phyloP scores from a whole-genome alignment of 805 yeast genomes.

The Starmerella gropengiesseri region DNA sequence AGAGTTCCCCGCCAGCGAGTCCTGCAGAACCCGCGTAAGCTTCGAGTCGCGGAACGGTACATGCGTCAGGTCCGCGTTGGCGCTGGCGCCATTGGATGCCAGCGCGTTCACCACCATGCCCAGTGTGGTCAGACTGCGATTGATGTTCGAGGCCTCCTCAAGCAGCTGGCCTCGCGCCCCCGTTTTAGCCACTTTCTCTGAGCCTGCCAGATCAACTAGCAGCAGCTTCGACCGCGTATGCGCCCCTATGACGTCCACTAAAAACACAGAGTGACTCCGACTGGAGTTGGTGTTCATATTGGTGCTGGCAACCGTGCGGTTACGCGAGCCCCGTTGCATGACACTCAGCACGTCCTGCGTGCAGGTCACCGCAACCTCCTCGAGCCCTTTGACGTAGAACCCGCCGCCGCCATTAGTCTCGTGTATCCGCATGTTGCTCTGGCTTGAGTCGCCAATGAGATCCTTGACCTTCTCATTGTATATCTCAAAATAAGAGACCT shows the following conservation, averaged over 20 bases:
- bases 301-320: constrained; percentile 51
- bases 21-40: constrained; percentile 65
- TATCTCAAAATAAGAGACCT: constrained; percentile 68
- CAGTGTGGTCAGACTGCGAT: constrained; percentile 61
- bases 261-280: constrained; percentile 71
- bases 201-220: constrained; percentile 78
- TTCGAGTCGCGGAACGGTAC: constrained; percentile 71
- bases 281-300: constrained; percentile 64
- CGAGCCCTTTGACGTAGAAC: constrained; percentile 59
- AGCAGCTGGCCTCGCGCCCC: constrained; percentile 65
- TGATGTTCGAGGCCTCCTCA: constrained; percentile 78
- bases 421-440: constrained; percentile 36
- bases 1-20: constrained; percentile 73
- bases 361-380: constrained; percentile 48
- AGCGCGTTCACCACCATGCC: constrained; percentile 75
- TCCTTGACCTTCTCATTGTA: constrained; percentile 70
- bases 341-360: constrained; percentile 48
- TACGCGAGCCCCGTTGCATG: constrained; percentile 46
- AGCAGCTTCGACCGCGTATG: constrained; percentile 53
- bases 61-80: constrained; percentile 29
- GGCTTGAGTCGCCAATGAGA: constrained; percentile 34
- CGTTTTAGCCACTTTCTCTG: constrained; percentile 67
- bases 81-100: constrained; percentile 44
- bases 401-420: constrained; percentile 42
- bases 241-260: constrained; percentile 50